Conservation (phyloP, 805 yeast species). For the Komagataella kurtzmanii region DNA sequence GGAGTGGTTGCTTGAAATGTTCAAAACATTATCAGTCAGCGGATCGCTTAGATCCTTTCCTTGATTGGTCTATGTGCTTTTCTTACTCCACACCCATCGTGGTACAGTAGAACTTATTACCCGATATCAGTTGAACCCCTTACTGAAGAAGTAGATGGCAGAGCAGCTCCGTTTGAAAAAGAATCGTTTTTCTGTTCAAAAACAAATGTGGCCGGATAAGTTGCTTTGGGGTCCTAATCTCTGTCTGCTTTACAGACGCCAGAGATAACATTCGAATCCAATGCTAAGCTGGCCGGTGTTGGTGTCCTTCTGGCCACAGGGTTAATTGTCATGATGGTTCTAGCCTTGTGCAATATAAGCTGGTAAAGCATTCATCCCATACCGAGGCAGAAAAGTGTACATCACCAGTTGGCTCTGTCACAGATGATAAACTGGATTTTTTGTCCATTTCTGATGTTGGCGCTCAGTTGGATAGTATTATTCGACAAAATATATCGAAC, state of each 20-base stretch:
- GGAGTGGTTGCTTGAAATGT: no score
- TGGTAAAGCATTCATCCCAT: conserved; percentile 28
- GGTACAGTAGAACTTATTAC: no score
- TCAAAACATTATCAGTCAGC: no score
- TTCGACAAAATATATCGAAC: conserved; percentile 30
- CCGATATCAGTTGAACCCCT: no score
- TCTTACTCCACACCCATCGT: no score
- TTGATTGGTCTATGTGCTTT: no score
- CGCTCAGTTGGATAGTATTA: conserved; percentile 36
- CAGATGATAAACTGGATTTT: conserved; percentile 38
- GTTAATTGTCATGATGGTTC: conserved; percentile 41
- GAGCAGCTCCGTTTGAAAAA: no score
- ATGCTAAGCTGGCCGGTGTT: conserved; percentile 22
- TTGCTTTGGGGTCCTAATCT: conserved; percentile 23
- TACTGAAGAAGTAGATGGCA: no score
- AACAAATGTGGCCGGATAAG: neutral
- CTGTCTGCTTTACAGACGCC: conserved; percentile 25
- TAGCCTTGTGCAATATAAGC: conserved; percentile 39
- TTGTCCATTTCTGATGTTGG: conserved; percentile 44
- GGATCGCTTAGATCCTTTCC: no score
- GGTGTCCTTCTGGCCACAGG: conserved; percentile 34
- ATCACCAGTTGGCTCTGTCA: conserved; percentile 22
- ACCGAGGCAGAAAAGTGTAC: conserved; percentile 9
- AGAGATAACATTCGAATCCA: conserved; percentile 20
- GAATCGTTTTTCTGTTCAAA: neutral